Conservation (phyloP, 805 yeast genomes). For the Jamesozyma hellenica region DNA sequence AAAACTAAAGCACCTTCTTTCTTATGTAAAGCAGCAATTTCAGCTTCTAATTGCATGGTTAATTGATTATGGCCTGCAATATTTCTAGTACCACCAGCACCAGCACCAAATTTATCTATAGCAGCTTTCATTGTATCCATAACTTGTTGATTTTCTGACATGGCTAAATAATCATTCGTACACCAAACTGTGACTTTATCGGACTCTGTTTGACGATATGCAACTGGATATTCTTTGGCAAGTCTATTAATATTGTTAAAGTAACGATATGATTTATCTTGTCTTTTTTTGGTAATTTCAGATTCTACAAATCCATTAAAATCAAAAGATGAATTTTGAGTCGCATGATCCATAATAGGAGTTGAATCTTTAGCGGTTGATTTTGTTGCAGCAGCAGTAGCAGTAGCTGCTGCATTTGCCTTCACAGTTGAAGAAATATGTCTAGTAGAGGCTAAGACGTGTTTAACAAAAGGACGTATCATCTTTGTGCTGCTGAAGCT, state of each 20-base stretch:
- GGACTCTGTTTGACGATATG: slow-evolving; percentile 64
- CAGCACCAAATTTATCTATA: slow-evolving; percentile 86
- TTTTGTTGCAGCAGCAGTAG: slow-evolving; percentile 26
- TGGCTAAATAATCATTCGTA: slow-evolving; percentile 92
- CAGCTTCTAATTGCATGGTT: slow-evolving; percentile 80
- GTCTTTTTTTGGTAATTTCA: slow-evolving; percentile 64
- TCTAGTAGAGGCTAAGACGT: no score
- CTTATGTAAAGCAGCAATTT: slow-evolving; percentile 81
- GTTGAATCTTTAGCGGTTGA: slow-evolving; percentile 20
- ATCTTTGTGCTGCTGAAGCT: no score
- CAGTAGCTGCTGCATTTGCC: slow-evolving; percentile 30
- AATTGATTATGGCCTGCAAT: slow-evolving; percentile 94
- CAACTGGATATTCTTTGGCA: slow-evolving; percentile 87
- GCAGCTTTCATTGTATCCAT: slow-evolving; percentile 67
- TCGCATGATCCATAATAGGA: slow-evolving; percentile 28
- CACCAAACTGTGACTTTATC: slow-evolving; percentile 98
- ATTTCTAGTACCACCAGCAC: slow-evolving; percentile 98
- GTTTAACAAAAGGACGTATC: no score
- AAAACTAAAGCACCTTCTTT: slow-evolving; percentile 93
- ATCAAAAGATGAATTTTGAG: slow-evolving; percentile 52
- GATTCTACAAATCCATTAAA: slow-evolving; percentile 57
- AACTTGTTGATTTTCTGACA: slow-evolving; percentile 75
- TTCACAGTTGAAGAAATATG: slow-evolving; percentile 15
- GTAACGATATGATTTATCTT: slow-evolving; percentile 87
- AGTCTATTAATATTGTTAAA: slow-evolving; percentile 95